phyloP scores from a whole-genome alignment of 176 grass and related monocot species.

The Pontederia crassipes region DNA sequence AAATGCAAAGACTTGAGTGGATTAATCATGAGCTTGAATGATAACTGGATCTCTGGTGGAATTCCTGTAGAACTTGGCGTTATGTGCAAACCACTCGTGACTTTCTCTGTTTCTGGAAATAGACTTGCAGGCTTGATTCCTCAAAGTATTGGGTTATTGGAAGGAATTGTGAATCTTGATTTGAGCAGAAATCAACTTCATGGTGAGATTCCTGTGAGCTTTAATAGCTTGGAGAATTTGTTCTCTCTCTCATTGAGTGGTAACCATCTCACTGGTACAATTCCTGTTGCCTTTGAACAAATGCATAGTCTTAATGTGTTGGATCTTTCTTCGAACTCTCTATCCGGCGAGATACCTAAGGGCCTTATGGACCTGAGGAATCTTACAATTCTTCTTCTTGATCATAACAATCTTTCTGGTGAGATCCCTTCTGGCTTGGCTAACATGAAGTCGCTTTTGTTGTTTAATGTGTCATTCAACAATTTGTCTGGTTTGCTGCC shows the following conservation, averaged over 20 bases:
- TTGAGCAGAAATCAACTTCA: conserved; percentile 10
- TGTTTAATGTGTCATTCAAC: conserved; percentile 18
- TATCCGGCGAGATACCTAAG: not conserved
- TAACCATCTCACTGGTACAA: conserved; percentile 4
- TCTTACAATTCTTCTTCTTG: conserved; percentile 12
- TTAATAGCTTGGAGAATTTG: conserved; percentile 2
- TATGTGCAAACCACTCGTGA: not conserved
- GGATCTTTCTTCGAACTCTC: conserved; percentile 13
- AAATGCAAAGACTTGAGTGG: conserved; percentile 1
- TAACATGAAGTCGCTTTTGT: not conserved
- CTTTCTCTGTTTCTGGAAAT: conserved; percentile 5
- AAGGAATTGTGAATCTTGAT: not conserved
- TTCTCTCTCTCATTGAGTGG: not conserved
- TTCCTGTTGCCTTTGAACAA: not conserved
- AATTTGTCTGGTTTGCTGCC: conserved; percentile 12
- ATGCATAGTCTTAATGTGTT: conserved; percentile 3
- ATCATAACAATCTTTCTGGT: conserved; percentile 13
- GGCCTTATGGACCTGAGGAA: conserved; percentile 2
- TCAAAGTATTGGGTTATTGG: conserved; percentile 6
- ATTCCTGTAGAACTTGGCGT: conserved; percentile 1
- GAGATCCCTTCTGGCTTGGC: conserved; percentile 4
- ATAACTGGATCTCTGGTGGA: conserved; percentile 8
- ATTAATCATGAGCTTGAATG: not conserved
- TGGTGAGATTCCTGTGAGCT: conserved; percentile 2
- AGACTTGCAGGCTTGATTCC: not conserved